Base-by-base conservation (phyloP, 2,329 filamentous ascomycete genomes). In the Coleophoma eucalyptorum region DNA sequence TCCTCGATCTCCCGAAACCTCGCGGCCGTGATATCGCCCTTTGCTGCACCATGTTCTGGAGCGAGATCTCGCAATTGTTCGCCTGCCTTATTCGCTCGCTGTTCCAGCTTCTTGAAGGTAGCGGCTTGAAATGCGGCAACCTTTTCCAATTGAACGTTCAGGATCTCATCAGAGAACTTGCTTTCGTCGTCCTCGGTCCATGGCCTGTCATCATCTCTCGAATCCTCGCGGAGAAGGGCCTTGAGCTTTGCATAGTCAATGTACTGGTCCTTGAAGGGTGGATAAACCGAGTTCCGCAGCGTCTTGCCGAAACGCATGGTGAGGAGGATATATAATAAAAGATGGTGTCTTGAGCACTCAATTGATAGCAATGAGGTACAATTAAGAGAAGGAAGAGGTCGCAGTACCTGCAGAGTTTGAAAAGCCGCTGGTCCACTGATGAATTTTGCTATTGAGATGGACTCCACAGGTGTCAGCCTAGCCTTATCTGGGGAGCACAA, bases 151-250 rank as follows among this genome's bases (percentile, higher is more conserved):
- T 99, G 90, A 26, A 89, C 84, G 66, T 96, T 97, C 70, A 97
- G 86, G 59, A 97, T 81, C 75, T 97, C 93, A 67, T 97, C 90
- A 65, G 93, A 94, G 71, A 99, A 99, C 34, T 81, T 82, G 65
- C 88, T 89, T 77, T 97, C 94, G 67, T 99, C 94, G 43, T 92
- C 85, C 63, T 96, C 91, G 21, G 92, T 96, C 94, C 94, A 99
- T 38, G 82, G 75, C 47, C 75, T 76, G 19, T 87, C 84, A 45
- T 83, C 78, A 52, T 69, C 70, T 32, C 64, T 58, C 31, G 57
- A 76, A 66, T 90, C 83, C 69, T 97, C 94, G 57, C 90, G 87
- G 54, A 99, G 76, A 52, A 99, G 79, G 64, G 80, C 79, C 79
- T 97, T 97, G 58, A 99, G 84, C 79, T 93, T 96, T 62, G 81